These are phyloP conservation scores for Drechmeria coniospora DNA, from an alignment of 2,329 filamentous ascomycete genomes.

Conservation along the genomic window DNA sequence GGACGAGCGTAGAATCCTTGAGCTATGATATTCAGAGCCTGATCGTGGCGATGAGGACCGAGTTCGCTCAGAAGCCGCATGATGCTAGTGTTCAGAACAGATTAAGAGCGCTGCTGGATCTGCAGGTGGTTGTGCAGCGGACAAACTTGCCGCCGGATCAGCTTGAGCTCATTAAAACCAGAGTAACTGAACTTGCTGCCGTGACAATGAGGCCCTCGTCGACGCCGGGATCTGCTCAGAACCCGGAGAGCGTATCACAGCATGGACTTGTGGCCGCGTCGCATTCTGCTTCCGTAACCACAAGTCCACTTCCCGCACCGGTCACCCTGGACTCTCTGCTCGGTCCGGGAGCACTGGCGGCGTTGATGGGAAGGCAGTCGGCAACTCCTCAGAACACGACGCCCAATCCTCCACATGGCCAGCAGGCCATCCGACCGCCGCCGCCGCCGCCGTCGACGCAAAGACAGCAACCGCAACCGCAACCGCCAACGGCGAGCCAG, in stretches of 20 bases:
- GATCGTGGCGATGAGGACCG: constrained; percentile 55
- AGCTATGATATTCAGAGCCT: constrained; percentile 71
- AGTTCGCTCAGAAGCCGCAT: constrained; percentile 61
- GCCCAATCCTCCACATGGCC: constrained; percentile 19
- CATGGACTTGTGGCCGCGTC: constrained; percentile 17
- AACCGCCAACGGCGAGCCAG: constrained; percentile 18
- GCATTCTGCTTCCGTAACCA: constrained; percentile 19
- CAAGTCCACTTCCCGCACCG: constrained; percentile 13
- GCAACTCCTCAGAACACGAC: constrained; percentile 32
- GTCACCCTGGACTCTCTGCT: constrained; percentile 44
- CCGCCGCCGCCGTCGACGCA: constrained; percentile 21
- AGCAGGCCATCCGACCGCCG: constrained; percentile 32
- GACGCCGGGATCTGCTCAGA: constrained; percentile 24
- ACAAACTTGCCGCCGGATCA: constrained; percentile 68
- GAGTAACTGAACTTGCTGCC: constrained; percentile 62
- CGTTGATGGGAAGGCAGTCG: constrained; percentile 39
- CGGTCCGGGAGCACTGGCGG: constrained; percentile 43
- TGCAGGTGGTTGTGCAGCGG: constrained; percentile 59
- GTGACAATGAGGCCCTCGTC: constrained; percentile 39
- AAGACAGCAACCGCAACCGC: constrained; percentile 18
- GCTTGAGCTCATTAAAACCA: constrained; percentile 68
- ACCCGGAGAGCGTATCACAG: constrained; percentile 20
- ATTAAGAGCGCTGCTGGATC: constrained; percentile 70
- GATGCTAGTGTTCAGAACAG: constrained; percentile 63
- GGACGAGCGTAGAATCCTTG: constrained; percentile 55